Percentiles rank a stretch among this genome's conserved stretches.
Conservation (phyloP, 257 asterid genomes). For the Solanum sejunctum region DNA sequence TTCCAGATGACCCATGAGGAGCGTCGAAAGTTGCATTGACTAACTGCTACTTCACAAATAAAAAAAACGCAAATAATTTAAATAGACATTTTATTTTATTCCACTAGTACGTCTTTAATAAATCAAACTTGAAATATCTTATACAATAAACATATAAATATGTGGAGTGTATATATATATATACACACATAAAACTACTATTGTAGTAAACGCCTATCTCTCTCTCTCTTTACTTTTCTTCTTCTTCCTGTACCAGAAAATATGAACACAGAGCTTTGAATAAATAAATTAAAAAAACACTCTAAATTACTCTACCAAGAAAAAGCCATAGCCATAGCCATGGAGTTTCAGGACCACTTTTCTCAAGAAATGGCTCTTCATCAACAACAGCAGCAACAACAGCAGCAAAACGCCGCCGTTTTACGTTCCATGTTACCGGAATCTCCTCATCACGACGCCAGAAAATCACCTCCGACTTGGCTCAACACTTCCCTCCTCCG, state of each 20-base stretch:
- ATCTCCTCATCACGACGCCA: neutral
- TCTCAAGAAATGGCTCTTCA: constrained; percentile 27
- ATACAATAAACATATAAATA: neutral
- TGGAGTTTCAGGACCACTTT: constrained; percentile 35
- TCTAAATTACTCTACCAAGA: too few species aligned
- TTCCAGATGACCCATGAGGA: too few species aligned
- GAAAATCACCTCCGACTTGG: constrained; percentile 18
- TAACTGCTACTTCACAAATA: too few species aligned
- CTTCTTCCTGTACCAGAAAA: neutral
- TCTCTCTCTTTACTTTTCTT: neutral
- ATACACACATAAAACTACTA: neutral
- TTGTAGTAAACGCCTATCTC: neutral
- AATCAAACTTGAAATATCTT: neutral
- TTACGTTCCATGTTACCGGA: constrained; percentile 1
- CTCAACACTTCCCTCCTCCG: constrained; percentile 17
- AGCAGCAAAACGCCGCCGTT: neutral
- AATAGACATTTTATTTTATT: too few species aligned
- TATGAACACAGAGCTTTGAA: neutral
- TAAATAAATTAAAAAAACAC: neutral
- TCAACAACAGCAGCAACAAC: constrained; percentile 7
- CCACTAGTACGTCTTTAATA: neutral
- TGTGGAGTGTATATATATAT: neutral
- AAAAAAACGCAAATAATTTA: too few species aligned
- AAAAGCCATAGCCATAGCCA: neutral
- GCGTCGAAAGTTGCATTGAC: too few species aligned